Evolutionary conservation across 2,329 filamentous ascomycete species (phyloP).

Genomic region (Truncatella angustata): DNA sequence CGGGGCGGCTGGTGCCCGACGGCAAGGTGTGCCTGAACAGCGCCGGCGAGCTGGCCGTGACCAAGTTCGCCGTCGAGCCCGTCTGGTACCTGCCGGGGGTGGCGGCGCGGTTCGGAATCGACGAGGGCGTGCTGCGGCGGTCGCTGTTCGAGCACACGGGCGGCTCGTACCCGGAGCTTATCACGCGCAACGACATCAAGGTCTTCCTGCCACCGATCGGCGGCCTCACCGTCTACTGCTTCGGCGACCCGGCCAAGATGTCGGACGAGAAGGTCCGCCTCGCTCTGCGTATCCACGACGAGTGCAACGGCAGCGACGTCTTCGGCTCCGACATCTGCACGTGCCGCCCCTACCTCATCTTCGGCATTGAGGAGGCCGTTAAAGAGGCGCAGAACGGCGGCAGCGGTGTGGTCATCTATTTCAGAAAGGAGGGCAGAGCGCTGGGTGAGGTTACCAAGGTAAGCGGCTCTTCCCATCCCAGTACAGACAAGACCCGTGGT

Average conservation of each 20-base stretch:
- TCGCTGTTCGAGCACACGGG: slow-evolving; percentile 94
- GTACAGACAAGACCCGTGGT: too few species aligned
- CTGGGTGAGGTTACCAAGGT: slow-evolving; percentile 96
- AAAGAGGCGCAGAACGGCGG: slow-evolving; percentile 95
- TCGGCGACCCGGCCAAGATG: slow-evolving; percentile 93
- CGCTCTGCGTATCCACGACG: slow-evolving; percentile 77
- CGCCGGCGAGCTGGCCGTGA: slow-evolving; percentile 85
- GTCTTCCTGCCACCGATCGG: slow-evolving; percentile 92
- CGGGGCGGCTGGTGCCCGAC: slow-evolving; percentile 74
- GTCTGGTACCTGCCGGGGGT: slow-evolving; percentile 87
- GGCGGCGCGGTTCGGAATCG: slow-evolving; percentile 90
- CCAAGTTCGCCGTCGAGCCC: slow-evolving; percentile 95
- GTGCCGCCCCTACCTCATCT: slow-evolving; percentile 91
- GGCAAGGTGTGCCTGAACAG: slow-evolving; percentile 88
- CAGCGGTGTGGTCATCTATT: slow-evolving; percentile 95
- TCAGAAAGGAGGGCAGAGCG: slow-evolving; percentile 94
- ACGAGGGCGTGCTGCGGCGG: slow-evolving; percentile 82
- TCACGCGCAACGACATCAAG: slow-evolving; percentile 93
- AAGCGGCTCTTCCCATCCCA: too few species aligned
- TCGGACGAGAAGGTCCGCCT: slow-evolving; percentile 78
- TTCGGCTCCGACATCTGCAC: slow-evolving; percentile 98
- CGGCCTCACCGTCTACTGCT: slow-evolving; percentile 95
- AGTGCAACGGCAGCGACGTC: slow-evolving; percentile 95
- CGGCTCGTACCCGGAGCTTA: slow-evolving; percentile 93
- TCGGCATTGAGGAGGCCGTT: slow-evolving; percentile 95